Evolutionary conservation across 2,329 filamentous ascomycete genomes (phyloP).

Genomic region (Truncatella angustata): DNA sequence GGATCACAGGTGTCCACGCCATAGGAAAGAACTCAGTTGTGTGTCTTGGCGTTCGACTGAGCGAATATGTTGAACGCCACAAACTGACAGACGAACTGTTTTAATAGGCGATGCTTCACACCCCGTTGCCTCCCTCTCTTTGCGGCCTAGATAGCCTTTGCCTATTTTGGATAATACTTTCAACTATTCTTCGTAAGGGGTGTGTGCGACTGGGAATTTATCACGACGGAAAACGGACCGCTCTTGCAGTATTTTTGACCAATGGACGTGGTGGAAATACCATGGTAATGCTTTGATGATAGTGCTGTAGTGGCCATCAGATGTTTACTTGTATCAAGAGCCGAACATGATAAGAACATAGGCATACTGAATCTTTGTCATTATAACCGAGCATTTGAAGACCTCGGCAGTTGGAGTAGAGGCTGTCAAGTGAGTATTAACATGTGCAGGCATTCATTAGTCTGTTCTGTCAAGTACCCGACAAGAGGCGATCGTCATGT

Average conservation of each 20-base stretch:
- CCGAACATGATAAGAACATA: no score
- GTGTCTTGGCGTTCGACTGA: background rate
- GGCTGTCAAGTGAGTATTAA: no score
- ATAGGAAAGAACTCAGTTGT: slow-evolving; percentile 9
- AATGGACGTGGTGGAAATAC: slow-evolving; percentile 16
- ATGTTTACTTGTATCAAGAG: no score
- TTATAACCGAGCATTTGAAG: no score
- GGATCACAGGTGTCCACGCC: slow-evolving; percentile 6
- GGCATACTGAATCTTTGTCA: no score
- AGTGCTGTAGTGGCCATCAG: no score
- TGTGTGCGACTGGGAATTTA: slow-evolving; percentile 7
- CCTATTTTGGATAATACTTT: background rate
- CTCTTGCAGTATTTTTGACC: slow-evolving; percentile 28
- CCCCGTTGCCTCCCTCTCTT: background rate
- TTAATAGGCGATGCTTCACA: background rate
- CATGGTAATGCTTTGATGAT: background rate
- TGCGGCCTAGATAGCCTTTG: background rate
- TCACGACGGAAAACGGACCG: slow-evolving; percentile 37
- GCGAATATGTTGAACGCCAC: slow-evolving; percentile 2
- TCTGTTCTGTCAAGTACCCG: background rate
- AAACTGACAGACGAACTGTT: background rate
- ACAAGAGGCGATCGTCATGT: background rate
- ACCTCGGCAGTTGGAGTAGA: no score
- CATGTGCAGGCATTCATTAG: background rate
- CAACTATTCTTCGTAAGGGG: background rate